Conservation (phyloP, 2,329 filamentous ascomycete species). For the Microdochium nivale region DNA sequence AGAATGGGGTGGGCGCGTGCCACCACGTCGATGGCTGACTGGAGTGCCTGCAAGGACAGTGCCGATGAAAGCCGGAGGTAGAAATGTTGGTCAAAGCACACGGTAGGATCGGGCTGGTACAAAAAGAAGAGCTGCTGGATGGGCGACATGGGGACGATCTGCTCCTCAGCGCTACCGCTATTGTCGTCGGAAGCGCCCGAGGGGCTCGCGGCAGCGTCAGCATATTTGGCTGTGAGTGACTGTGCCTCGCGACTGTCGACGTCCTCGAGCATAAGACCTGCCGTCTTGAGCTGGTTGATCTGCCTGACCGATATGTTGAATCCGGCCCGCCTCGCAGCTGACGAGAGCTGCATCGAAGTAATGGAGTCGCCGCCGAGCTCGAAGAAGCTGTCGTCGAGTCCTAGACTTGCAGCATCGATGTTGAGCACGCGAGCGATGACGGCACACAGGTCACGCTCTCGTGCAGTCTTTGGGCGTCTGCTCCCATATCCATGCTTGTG, state of each 20-base stretch:
- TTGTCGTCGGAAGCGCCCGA: background rate
- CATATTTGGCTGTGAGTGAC: too few species aligned
- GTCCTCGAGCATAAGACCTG: background rate
- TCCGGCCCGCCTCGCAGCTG: background rate
- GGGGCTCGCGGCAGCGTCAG: too few species aligned
- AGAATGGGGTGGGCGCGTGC: background rate
- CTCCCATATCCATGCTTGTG: background rate
- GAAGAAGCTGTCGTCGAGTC: conserved; percentile 24
- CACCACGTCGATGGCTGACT: background rate
- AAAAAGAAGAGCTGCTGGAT: background rate
- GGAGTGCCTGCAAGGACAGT: background rate
- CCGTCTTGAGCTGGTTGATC: background rate
- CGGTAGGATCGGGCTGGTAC: background rate
- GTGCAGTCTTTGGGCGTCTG: background rate
- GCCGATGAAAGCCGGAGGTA: background rate
- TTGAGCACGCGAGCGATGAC: conserved; percentile 6
- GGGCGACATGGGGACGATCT: background rate
- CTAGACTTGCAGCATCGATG: conserved; percentile 18
- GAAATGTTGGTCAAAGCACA: background rate
- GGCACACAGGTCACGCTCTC: conserved; percentile 1
- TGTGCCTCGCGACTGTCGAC: background rate
- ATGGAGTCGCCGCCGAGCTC: background rate
- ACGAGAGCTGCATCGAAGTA: background rate
- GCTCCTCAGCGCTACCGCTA: background rate
- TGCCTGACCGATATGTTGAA: background rate